Evolutionary conservation across 75 land plant genomes (phyloP), one percentile per base, ranked within the genome.

Genomic region (Chamaecyparis obtusa): DNA sequence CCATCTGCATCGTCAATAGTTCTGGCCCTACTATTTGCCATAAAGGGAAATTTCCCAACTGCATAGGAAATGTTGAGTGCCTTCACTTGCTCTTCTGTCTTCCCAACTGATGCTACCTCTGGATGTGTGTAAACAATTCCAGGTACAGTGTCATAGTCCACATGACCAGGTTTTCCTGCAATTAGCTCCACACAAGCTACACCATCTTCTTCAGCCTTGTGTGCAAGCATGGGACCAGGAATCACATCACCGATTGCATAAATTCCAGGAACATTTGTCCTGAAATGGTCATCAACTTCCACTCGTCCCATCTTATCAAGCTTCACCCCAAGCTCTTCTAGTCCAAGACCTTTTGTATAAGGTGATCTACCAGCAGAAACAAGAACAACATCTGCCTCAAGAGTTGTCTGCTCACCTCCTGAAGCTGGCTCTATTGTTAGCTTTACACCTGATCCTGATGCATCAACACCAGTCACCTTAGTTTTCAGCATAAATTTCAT

Each of bases 181-280:
- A 97, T 89, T 80, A 93, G 93, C 88, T 97, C 99, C 46, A 95
- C 99, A 87, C 99, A 97, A 1, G 98, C 99, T 80, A 96, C 91
- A 10, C 99, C 99, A 92, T 98, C 99, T 87, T 98, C 99, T 84
- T 98, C 99, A 48, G 99, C 99, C 88, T 98, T 98, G 89, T 98
- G 99, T 27, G 99, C 98, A 80, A 98, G 94, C 99, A 98, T 98
- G 1, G 99, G 99, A 17, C 98, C 99, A 11, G 96, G 99, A 71
- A 98, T 96, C 30, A 94, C 97, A 90, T 96, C 98, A 1, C 99
- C 98, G 87, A 98, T 96, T 2, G 99, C 99, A 90, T 90, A 96
- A 21, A 98, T 94, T 84, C 99, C 95, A 21, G 93, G 86, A 11
- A 98, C 91, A 79, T 91, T 98, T 36, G 99, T 94, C 86, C 87